Evolutionary conservation across 352 stramenopile genomes (phyloP).

Genomic region (Ochromonadaceae sp.): DNA sequence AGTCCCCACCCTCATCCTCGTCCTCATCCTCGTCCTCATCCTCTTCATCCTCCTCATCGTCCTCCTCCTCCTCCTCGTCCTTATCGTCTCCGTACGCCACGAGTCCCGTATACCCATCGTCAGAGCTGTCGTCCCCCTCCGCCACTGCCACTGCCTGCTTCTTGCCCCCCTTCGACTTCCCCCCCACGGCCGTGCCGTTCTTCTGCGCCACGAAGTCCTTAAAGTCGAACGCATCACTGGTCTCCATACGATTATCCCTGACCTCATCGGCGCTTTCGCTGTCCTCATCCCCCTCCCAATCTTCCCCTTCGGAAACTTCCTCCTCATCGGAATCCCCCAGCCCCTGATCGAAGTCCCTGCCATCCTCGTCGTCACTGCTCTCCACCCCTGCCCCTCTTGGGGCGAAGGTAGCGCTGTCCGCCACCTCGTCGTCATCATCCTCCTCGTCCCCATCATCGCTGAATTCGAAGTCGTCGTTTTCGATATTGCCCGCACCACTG

Average conservation of each 20-base stretch:
- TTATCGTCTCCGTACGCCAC: conserved; percentile 21
- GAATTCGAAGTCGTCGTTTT: conserved; percentile 30
- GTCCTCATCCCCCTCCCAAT: neutral
- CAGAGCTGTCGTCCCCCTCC: conserved; percentile 14
- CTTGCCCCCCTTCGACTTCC: neutral
- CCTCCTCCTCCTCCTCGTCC: conserved; percentile 27
- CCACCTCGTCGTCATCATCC: conserved; percentile 13
- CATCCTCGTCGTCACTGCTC: conserved; percentile 40
- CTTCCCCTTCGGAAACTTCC: neutral
- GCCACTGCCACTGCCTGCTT: neutral
- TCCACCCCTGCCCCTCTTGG: too few species aligned
- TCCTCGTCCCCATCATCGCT: conserved; percentile 19
- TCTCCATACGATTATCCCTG: neutral
- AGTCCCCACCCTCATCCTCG: conserved; percentile 31
- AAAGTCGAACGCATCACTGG: neutral
- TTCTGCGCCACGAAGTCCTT: neutral
- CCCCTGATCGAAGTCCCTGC: conserved; percentile 25
- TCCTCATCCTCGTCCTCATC: conserved; percentile 33
- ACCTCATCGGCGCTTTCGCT: neutral
- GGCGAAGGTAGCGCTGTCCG: too few species aligned
- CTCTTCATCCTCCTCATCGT: conserved; percentile 13
- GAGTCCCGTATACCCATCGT: conserved; percentile 34
- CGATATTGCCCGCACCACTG: conserved; percentile 36
- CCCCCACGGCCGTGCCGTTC: too few species aligned
- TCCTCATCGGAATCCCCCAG: neutral